Evolutionary conservation across 768 basidiomycete genomes (phyloP).

Genomic region (Brasilioporus rufonigricans): DNA sequence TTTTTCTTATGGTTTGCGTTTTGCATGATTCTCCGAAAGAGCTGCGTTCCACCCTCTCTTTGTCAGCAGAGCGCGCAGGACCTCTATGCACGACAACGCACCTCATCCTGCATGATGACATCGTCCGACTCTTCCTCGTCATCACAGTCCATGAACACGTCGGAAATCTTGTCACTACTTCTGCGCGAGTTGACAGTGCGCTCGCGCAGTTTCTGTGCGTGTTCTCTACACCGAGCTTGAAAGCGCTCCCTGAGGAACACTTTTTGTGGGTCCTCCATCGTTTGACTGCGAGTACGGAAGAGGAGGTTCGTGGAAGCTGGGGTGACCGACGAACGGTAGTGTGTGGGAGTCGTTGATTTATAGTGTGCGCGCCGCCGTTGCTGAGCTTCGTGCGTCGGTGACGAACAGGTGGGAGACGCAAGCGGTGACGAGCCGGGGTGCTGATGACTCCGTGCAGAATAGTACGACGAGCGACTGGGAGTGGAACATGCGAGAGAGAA

Average conservation of each 20-base stretch:
- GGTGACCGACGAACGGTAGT: constrained; percentile 19
- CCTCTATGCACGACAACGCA: constrained; percentile 11
- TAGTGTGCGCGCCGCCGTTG: constrained; percentile 57
- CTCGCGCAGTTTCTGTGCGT: constrained; percentile 55
- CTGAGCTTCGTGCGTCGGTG: constrained; percentile 44
- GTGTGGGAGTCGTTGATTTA: constrained; percentile 37
- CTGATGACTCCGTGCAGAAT: constrained; percentile 28
- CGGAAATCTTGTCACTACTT: constrained; percentile 49
- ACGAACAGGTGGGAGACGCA: constrained; percentile 42
- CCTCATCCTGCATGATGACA: constrained; percentile 62
- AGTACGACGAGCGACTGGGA: constrained; percentile 34
- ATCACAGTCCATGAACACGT: constrained; percentile 47
- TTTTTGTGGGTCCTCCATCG: constrained; percentile 48
- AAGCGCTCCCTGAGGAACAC: constrained; percentile 58
- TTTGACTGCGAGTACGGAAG: constrained; percentile 13
- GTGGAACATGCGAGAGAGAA: constrained; percentile 34
- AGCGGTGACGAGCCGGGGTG: constrained; percentile 54
- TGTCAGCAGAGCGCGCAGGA: constrained; percentile 8
- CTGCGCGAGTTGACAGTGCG: constrained; percentile 41
- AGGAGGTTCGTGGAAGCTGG: constrained; percentile 10
- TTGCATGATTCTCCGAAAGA: constrained; percentile 64
- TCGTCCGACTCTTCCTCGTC: constrained; percentile 62
- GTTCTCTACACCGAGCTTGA: constrained; percentile 58
- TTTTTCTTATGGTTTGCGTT: constrained; percentile 47
- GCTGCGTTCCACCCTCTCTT: constrained; percentile 35